Evolutionary conservation across 2,329 filamentous ascomycete genomes (phyloP), one percentile per base, ranked within the genome.

Genomic region (Sarocladium oryzae): DNA sequence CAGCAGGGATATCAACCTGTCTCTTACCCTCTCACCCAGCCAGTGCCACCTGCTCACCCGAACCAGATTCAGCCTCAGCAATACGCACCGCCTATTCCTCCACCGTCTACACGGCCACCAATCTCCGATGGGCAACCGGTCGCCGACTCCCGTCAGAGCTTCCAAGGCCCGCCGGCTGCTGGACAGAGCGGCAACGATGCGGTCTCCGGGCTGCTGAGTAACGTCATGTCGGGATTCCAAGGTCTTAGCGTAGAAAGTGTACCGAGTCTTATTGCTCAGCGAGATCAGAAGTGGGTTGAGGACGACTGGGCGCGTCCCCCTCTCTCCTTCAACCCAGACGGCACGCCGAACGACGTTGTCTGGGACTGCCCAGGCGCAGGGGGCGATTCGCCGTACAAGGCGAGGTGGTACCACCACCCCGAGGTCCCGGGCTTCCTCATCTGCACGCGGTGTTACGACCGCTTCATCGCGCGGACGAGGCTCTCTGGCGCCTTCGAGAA

Each of bases 361-460:
- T 54, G 56, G 3, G 61, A 56, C 11, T 69, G 67, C 21, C 62
- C 66, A 1, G 59, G 65, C 13, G 16, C 46, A 0, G 54, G 69
- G 0, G 55, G 57, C 18, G 69, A 68, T 36, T 52, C 57, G 0
- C 55, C 64, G 1, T 60, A 59, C n/a, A 38, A 28, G 33, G 24
- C 49, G 11, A 51, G 1, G 5, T 70, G 67, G 63, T 66, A 69
- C 43, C 58, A 55, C 1, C 45, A 63, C 1, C 52, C 54, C 2
- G 58, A 60, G 3, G 30, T 59, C 2, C 62, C 66, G 0, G 56
- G 60, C 2, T 71, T 65, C 21, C 52, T 65, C 2, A 59, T 74
- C 30, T 76, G 72, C 54, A 70, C 69, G 2, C 58, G 63, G 20
- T 76, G 73, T 54, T 67, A 72, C 30, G 61, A 63, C 5, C 66